Evolutionary conservation across 129 eudicot species (phyloP).

Genomic region (Erigeron canadensis): DNA sequence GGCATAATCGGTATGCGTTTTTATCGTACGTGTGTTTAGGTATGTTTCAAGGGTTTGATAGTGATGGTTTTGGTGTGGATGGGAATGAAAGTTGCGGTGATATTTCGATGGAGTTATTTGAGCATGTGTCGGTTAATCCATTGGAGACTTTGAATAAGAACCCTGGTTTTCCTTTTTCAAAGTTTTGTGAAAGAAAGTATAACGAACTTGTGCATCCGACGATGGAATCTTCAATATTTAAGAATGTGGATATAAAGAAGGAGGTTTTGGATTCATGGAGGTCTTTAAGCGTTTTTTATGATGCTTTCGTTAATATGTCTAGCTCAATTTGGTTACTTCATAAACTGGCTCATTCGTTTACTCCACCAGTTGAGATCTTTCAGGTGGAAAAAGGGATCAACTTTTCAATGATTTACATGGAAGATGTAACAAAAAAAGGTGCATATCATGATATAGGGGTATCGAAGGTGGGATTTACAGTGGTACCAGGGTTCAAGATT

Average conservation of each 20-base stretch:
- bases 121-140: constrained; percentile 59
- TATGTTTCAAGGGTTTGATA: constrained; percentile 79
- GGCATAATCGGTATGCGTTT: constrained; percentile 72
- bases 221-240: constrained; percentile 85
- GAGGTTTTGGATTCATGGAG: constrained; percentile 86
- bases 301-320: constrained; percentile 79
- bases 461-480: constrained; percentile 83
- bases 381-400: constrained; percentile 83
- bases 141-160: constrained; percentile 71
- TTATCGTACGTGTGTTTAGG: constrained; percentile 72
- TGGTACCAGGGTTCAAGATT: constrained; percentile 85
- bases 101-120: constrained; percentile 43
- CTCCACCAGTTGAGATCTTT: constrained; percentile 73
- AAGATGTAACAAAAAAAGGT: constrained; percentile 62
- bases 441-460: constrained; percentile 37
- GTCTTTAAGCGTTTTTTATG: constrained; percentile 70
- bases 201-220: constrained; percentile 82
- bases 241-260: constrained; percentile 59
- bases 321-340: constrained; percentile 95
- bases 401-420: constrained; percentile 92
- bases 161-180: constrained; percentile 63
- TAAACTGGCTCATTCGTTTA: constrained; percentile 70
- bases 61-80: constrained; percentile 44
- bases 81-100: constrained; percentile 29
- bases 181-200: constrained; percentile 75